Percentiles rank a stretch among this genome's conserved stretches.
phyloP scores from a whole-genome alignment of 805 yeast genomes.

The Tetrapisispora taiwanensis region DNA sequence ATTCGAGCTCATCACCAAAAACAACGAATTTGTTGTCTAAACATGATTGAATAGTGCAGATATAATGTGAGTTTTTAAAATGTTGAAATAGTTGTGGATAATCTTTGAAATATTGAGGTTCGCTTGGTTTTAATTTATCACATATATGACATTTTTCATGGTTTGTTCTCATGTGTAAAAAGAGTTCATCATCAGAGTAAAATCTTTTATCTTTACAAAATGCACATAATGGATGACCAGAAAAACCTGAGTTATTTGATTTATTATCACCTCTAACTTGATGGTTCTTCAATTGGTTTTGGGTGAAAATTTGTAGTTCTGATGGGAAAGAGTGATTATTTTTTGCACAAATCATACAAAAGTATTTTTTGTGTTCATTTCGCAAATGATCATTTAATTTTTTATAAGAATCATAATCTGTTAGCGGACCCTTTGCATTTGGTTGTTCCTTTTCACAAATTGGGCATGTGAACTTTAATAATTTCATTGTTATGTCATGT shows the following conservation, averaged over 20 bases:
- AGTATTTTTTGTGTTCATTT: slow-evolving; percentile 47
- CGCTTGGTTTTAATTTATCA: slow-evolving; percentile 50
- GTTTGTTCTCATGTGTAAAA: slow-evolving; percentile 64
- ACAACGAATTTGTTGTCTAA: slow-evolving; percentile 87
- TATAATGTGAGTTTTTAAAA: slow-evolving; percentile 62
- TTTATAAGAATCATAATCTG: slow-evolving; percentile 40
- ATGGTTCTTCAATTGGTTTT: slow-evolving; percentile 57
- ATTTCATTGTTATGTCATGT: slow-evolving; percentile 36
- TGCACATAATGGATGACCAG: slow-evolving; percentile 82
- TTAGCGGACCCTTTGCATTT: slow-evolving; percentile 10
- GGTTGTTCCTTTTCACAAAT: slow-evolving; percentile 26
- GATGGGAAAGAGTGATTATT: slow-evolving; percentile 66
- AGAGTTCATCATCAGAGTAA: slow-evolving; percentile 82
- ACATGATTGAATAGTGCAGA: slow-evolving; percentile 69
- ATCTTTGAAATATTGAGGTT: slow-evolving; percentile 67
- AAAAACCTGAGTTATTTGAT: slow-evolving; percentile 42
- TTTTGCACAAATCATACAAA: slow-evolving; percentile 70
- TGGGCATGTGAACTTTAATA: slow-evolving; percentile 52
- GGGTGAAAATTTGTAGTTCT: slow-evolving; percentile 56
- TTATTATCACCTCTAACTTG: slow-evolving; percentile 56
- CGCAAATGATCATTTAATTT: slow-evolving; percentile 56
- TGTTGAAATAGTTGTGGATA: slow-evolving; percentile 69
- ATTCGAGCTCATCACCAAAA: slow-evolving; percentile 73
- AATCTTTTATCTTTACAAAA: slow-evolving; percentile 67
- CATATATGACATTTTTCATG: slow-evolving; percentile 91